These are phyloP conservation scores for Penicillium alfredii DNA, from an alignment of 495 filamentous ascomycete species.

Conservation along the genomic window DNA sequence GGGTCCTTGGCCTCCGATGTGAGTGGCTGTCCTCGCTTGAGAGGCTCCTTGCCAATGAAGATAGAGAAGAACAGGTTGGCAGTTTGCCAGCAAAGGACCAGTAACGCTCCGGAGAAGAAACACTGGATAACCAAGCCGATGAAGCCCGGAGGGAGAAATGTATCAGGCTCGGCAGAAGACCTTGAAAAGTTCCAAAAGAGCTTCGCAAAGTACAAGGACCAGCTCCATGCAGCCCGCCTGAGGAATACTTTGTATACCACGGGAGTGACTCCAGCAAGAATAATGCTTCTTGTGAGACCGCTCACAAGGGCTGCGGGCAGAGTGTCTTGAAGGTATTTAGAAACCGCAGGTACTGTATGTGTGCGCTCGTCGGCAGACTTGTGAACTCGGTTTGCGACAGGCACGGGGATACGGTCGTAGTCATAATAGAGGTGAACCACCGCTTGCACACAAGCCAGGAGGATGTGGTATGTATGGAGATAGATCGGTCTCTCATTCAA, in stretches of 20 bases:
- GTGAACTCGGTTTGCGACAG: slow-evolving; percentile 32
- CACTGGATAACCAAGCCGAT: slow-evolving; percentile 53
- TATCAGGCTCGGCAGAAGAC: slow-evolving; percentile 54
- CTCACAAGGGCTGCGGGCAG: slow-evolving; percentile 20
- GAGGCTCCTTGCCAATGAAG: slow-evolving; percentile 70
- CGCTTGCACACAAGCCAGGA: slow-evolving; percentile 64
- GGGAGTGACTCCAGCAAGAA: slow-evolving; percentile 40
- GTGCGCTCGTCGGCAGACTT: slow-evolving; percentile 33
- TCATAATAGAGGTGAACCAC: slow-evolving; percentile 65
- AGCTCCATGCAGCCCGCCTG: slow-evolving; percentile 58
- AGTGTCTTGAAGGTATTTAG: slow-evolving; percentile 27
- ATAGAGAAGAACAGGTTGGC: slow-evolving; percentile 69
- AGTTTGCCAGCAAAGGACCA: slow-evolving; percentile 67
- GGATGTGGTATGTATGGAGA: slow-evolving; percentile 61
- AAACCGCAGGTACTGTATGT: slow-evolving; percentile 28
- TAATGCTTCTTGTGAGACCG: slow-evolving; percentile 36
- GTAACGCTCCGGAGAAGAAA: slow-evolving; percentile 56
- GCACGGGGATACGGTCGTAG: slow-evolving; percentile 62
- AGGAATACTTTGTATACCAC: slow-evolving; percentile 61
- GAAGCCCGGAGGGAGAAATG: slow-evolving; percentile 50
- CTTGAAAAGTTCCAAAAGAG: slow-evolving; percentile 68
- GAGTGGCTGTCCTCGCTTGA: slow-evolving; percentile 78
- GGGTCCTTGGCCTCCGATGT: slow-evolving; percentile 81
- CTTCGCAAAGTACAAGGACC: slow-evolving; percentile 60
- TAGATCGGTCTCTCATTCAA: slow-evolving; percentile 87